A percentile compares a stretch with the other conserved stretches of the same genome.
These are phyloP conservation scores for Saccharomyces kudriavzevii DNA, from an alignment of 805 yeast species.

Conservation along the genomic window DNA sequence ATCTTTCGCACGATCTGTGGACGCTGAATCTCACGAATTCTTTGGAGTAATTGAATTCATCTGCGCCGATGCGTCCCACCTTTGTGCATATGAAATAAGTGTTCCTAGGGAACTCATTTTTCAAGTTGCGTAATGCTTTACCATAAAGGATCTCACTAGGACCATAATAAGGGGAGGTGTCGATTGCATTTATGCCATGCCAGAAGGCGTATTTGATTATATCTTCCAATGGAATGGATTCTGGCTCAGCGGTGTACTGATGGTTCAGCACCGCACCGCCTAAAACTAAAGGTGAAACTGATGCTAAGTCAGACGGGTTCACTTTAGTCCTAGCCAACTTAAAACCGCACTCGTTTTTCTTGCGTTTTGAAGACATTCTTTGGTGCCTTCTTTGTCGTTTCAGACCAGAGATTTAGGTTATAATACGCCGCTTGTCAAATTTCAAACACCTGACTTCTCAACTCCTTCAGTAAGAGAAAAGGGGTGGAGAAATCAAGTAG, in stretches of 20 bases:
- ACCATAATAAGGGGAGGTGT: conserved; percentile 91
- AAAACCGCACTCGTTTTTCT: not conserved
- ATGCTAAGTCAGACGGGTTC: not conserved
- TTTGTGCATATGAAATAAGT: conserved; percentile 69
- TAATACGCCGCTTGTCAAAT: not conserved
- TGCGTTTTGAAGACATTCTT: not conserved
- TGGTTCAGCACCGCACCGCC: conserved; percentile 88
- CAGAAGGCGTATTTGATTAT: conserved; percentile 54
- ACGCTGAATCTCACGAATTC: conserved; percentile 55
- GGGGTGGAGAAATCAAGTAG: not conserved
- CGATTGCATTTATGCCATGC: conserved; percentile 68
- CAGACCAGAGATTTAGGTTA: not conserved
- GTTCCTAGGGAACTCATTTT: conserved; percentile 44
- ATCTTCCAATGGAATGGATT: conserved; percentile 45
- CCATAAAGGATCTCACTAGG: conserved; percentile 76
- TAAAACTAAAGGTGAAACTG: conserved; percentile 37
- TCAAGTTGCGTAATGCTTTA: conserved; percentile 40
- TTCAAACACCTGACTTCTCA: not conserved
- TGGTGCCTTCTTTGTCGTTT: not conserved
- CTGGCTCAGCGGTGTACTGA: conserved; percentile 69
- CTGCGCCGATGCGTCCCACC: conserved; percentile 65
- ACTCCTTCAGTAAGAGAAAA: not conserved
- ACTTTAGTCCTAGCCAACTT: not conserved
- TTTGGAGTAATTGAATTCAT: conserved; percentile 69
- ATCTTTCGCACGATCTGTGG: conserved; percentile 54